Base-by-base conservation (phyloP, 2,329 filamentous ascomycete species). In the Alternaria ventricosa region DNA sequence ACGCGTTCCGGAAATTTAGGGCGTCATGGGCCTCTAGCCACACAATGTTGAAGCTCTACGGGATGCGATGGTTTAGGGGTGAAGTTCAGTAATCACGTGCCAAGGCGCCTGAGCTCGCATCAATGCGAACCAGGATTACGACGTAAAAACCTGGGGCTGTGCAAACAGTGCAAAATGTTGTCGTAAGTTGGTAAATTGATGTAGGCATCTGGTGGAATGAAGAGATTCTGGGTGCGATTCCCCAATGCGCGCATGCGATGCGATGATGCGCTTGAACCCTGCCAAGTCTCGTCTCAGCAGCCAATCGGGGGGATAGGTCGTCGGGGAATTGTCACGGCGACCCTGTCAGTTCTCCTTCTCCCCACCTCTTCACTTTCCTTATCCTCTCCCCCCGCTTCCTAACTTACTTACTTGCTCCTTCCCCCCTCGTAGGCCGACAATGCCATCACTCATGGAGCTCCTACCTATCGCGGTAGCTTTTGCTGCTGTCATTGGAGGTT, bases 391-490 rank as follows among this genome's bases (percentile, higher is more conserved):
- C 55, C 28, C 47, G 36, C 36, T 41, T 41, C 36, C 36, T 41
- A 41, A 15, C 36, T 41, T 41, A 41, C 36, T 41, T 41, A 41
- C 18, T 41, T 41, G 36, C 59, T 51, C 47, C 25, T 9, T 54
- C 23, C 47, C 22, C 6, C 12, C 9, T 36, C 23, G 3, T 4
- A 23, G 20, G 28, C 20, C 36, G 53, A 83, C 97, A 64, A 84
- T 97, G 64, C 81, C 93, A 85, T 94, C 73, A 96, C 96, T 87
- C 23, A 85, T 83, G 69, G 91, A 95, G 81, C 74, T 87, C 69
- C 78, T 90, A 23, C 87, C 89, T 5, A 92, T 90, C 79, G 92
- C 93, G 8, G 85, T 89, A 44, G 83, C 88, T 9, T 71, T 93
- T 50, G 90, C 92, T 30, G 79, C 90, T 33, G 80, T 87, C 12